These are phyloP conservation scores for Cadophora sp. DNA, from an alignment of 2,329 filamentous ascomycete species.

Conservation along the genomic window DNA sequence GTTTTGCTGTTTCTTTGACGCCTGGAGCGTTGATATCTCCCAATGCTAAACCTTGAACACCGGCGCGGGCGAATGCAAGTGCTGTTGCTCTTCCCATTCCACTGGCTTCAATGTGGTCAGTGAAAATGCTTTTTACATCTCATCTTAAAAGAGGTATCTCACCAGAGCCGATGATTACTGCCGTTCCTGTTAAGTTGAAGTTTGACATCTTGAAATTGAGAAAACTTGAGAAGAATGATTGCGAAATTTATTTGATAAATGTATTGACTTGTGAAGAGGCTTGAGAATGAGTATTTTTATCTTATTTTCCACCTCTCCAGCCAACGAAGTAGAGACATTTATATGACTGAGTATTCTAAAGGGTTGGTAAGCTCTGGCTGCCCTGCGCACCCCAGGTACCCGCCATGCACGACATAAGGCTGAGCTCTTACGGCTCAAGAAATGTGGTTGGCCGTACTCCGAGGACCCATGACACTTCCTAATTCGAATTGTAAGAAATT, in stretches of 20 bases:
- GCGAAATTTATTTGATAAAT: not conserved
- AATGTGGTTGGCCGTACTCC: not conserved
- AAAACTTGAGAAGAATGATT: not conserved
- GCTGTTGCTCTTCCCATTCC: conserved; percentile 22
- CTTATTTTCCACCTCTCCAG: not conserved
- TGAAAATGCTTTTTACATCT: not conserved
- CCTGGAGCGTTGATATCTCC: conserved; percentile 34
- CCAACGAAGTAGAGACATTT: not conserved
- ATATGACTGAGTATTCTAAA: not conserved
- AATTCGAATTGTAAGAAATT: not conserved
- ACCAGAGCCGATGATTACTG: conserved; percentile 18
- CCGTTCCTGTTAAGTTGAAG: conserved; percentile 7
- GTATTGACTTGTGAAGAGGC: not conserved
- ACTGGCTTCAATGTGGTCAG: not conserved
- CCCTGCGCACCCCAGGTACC: not conserved
- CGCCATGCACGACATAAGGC: not conserved
- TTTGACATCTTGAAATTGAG: not conserved
- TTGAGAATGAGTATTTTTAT: not conserved
- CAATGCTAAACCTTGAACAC: conserved; percentile 5
- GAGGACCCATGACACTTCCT: not conserved
- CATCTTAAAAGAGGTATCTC: not conserved
- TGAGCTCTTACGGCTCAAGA: conserved; percentile 1
- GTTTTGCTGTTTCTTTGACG: conserved; percentile 35
- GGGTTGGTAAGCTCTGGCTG: not conserved
- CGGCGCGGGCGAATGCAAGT: conserved; percentile 36